Base-by-base conservation (phyloP, 2,329 filamentous ascomycete species). In the Trichoderma koningii region DNA sequence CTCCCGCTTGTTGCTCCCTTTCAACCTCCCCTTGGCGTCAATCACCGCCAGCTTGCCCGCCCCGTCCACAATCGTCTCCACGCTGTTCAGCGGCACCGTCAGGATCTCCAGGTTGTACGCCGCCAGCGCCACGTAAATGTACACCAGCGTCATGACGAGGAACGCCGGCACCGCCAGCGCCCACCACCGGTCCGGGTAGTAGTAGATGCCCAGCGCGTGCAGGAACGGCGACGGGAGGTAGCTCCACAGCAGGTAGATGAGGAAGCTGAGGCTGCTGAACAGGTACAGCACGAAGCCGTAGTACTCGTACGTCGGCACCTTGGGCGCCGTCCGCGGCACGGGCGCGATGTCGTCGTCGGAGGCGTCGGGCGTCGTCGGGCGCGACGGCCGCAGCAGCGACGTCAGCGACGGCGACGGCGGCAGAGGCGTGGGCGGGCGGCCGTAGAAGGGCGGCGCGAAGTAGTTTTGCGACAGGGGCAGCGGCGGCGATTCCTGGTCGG, bases 241-340 rank as follows among this genome's bases (percentile, higher is more conserved):
- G 15, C 90, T 90, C 95, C 93, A 97, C 12, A 89, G 80, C 15
- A 89, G 79, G 75, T 87, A 90, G 73, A 86, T 83, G 74, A 90
- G 81, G 75, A 98, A 98, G 2, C 87, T 87, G 59, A 95, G 82
- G 23, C 89, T 92, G 68, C 90, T 93, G 74, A 94, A 92, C 45
- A 99, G 85, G 80, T 99, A 98, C 56, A 99, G 85, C 62, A 96
- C 94, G 79, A 99, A 99, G 75, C 95, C 95, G 76, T 98, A 98
- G 85, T 98, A 99, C 76, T 99, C 95, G 80, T 99, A 98, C 0
- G 95, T 99, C n/a, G 95, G 95, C 2, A 99, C 93, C 75, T 95
- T 93, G 1, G 95, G 95, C 62, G 89, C 89, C 1, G 93, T 93
- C 64, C 92, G 89, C 6, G 93, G 92, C 19, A 97, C 87, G 55